Evolutionary conservation across 202 grass and related monocot genomes (phyloP).

Genomic region (Hordeum pubiflorum): DNA sequence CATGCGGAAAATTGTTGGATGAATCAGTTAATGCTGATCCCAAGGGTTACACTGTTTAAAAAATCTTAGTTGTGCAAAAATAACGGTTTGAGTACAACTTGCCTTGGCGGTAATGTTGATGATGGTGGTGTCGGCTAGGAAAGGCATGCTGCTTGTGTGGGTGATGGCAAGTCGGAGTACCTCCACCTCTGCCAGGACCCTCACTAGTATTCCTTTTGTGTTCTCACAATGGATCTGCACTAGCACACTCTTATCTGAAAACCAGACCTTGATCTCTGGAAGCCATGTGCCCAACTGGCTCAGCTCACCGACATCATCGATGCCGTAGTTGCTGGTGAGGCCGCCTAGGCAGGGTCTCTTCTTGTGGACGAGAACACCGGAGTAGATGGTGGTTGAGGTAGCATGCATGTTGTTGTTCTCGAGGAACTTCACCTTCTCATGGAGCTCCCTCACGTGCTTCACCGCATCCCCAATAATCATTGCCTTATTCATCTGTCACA

Average conservation of each 20-base stretch:
- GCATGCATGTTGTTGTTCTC: conserved; percentile 32
- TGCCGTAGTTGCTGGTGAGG: background rate
- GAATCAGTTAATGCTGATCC: too few relatives aligned
- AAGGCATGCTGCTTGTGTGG: conserved; percentile 66
- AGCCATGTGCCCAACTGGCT: background rate
- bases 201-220: conserved; percentile 44
- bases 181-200: conserved; percentile 66
- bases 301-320: background rate
- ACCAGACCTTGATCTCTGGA: conserved; percentile 61
- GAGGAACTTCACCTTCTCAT: conserved; percentile 51
- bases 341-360: background rate
- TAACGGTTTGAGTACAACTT: background rate
- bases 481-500: conserved; percentile 66
- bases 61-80: too few relatives aligned
- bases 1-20: too few relatives aligned
- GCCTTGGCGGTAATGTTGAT: conserved; percentile 74
- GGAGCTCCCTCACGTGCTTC: conserved; percentile 59
- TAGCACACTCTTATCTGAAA: conserved; percentile 50
- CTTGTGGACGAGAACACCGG: background rate
- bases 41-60: background rate
- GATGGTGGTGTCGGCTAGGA: conserved; percentile 42
- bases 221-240: conserved; percentile 60
- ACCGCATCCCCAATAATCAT: conserved; percentile 74
- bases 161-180: conserved; percentile 49
- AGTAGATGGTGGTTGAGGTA: background rate